Percentiles rank a stretch among this genome's conserved stretches.
phyloP scores from a whole-genome alignment of 2,329 filamentous ascomycete species.

The Colletotrichum eremochloae region DNA sequence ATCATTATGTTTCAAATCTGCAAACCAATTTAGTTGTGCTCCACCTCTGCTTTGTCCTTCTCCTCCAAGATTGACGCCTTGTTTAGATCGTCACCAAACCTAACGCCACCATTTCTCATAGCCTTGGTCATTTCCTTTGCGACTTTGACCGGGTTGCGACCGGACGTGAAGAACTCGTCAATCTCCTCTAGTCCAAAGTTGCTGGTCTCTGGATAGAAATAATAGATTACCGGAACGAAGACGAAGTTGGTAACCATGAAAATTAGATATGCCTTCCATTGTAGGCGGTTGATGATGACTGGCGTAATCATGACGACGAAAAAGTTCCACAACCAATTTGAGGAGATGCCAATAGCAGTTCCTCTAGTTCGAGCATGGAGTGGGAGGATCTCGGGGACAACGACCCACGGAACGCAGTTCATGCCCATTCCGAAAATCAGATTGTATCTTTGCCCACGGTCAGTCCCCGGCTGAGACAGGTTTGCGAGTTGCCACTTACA shows the following conservation, averaged over 20 bases:
- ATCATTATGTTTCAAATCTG: background rate
- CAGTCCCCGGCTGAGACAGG: background rate
- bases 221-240: constrained; percentile 58
- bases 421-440: constrained; percentile 46
- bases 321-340: constrained; percentile 56
- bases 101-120: background rate
- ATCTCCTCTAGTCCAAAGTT: constrained; percentile 65
- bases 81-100: background rate
- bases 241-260: constrained; percentile 63
- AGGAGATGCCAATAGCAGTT: constrained; percentile 50
- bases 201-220: constrained; percentile 66
- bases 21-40: background rate
- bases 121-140: constrained; percentile 35
- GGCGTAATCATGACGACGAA: constrained; percentile 65
- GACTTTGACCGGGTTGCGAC: constrained; percentile 41
- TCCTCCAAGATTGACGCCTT: background rate
- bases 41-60: background rate
- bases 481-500: constrained; percentile 41
- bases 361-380: constrained; percentile 51
- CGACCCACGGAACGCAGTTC: constrained; percentile 54
- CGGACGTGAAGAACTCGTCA: constrained; percentile 58
- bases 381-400: constrained; percentile 53
- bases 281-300: constrained; percentile 59
- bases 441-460: constrained; percentile 46
- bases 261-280: constrained; percentile 66